Percentiles rank a stretch among this genome's conserved stretches.
Evolutionary conservation across 352 stramenopile species (phyloP).

Genomic region (Globisporangium nunn): DNA sequence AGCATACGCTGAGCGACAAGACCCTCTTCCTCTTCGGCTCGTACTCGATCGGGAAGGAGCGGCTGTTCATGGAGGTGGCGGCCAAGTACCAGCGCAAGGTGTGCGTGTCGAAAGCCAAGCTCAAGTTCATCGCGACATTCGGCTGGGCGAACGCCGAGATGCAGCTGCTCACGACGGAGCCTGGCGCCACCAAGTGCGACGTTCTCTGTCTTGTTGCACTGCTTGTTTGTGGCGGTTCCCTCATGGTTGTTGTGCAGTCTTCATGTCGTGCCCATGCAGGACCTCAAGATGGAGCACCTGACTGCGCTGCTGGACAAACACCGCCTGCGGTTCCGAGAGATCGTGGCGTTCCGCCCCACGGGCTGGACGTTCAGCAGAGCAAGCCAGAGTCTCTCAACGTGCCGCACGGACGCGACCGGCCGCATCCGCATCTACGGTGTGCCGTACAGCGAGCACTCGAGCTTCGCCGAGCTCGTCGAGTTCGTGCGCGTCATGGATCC

Average conservation of each 20-base stretch:
- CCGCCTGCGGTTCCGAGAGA: slow-evolving; percentile 55
- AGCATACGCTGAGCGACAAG: slow-evolving; percentile 49
- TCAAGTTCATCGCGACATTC: slow-evolving; percentile 85
- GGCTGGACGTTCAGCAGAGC: slow-evolving; percentile 85
- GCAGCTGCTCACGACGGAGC: slow-evolving; percentile 83
- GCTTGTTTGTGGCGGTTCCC: neutral
- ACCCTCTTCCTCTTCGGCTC: slow-evolving; percentile 93
- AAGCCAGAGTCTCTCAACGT: slow-evolving; percentile 55
- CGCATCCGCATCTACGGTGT: slow-evolving; percentile 90
- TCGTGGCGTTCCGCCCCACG: slow-evolving; percentile 94
- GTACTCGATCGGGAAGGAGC: slow-evolving; percentile 97
- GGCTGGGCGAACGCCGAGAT: slow-evolving; percentile 78
- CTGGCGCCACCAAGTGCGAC: slow-evolving; percentile 58
- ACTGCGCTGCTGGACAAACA: slow-evolving; percentile 56
- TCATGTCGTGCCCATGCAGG: slow-evolving; percentile 90
- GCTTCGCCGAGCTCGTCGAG: slow-evolving; percentile 92
- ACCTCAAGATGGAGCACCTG: slow-evolving; percentile 91
- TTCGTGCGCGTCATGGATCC: slow-evolving; percentile 88
- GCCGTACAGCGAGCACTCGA: slow-evolving; percentile 96
- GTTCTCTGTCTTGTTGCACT: slow-evolving; percentile 1
- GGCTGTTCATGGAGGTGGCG: slow-evolving; percentile 94
- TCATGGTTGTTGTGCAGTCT: slow-evolving; percentile 31
- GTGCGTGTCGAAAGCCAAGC: slow-evolving; percentile 70
- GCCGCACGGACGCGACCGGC: slow-evolving; percentile 70
- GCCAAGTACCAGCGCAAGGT: slow-evolving; percentile 63